phyloP scores from a whole-genome alignment of 2,329 filamentous ascomycete species.

The Neofusicoccum sp. region DNA sequence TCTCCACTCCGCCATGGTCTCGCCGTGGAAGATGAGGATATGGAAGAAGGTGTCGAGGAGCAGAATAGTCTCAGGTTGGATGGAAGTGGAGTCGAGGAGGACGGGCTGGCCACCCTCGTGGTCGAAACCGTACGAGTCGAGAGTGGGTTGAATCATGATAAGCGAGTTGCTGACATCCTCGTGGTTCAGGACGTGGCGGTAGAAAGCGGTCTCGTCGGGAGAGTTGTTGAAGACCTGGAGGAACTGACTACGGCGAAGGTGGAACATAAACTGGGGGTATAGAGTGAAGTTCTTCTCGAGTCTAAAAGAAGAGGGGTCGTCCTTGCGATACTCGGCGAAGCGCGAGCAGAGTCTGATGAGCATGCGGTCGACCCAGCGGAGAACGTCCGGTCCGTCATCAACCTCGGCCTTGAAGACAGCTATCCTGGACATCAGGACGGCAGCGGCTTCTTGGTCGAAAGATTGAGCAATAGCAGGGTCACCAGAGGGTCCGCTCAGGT shows the following conservation, averaged over 20 bases:
- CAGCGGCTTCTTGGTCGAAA: constrained; percentile 96
- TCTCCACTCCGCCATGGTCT: constrained; percentile 96
- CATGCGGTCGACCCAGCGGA: constrained; percentile 98
- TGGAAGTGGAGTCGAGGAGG: constrained; percentile 92
- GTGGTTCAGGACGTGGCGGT: constrained; percentile 93
- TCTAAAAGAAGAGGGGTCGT: constrained; percentile 90
- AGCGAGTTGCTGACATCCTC: constrained; percentile 96
- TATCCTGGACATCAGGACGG: constrained; percentile 98
- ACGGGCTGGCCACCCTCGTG: constrained; percentile 91
- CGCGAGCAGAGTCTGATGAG: constrained; percentile 92
- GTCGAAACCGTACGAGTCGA: constrained; percentile 96
- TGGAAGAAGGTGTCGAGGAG: constrained; percentile 99
- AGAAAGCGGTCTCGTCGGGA: constrained; percentile 98
- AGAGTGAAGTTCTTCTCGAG: constrained; percentile 96
- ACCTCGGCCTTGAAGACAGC: constrained; percentile 99
- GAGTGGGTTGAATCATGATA: constrained; percentile 97
- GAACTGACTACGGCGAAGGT: constrained; percentile 94
- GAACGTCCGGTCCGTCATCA: constrained; percentile 95
- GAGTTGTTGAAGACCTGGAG: constrained; percentile 99
- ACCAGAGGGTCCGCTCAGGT: constrained; percentile 87
- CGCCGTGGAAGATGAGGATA: constrained; percentile 97
- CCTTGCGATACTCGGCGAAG: constrained; percentile 97
- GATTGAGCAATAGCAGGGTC: constrained; percentile 94
- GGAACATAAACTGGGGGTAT: constrained; percentile 99
- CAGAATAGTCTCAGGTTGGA: constrained; percentile 89